A percentile compares a stretch with the other conserved stretches of the same genome.
Conservation (phyloP, 345 rosid species). For the Brassica carinata region DNA sequence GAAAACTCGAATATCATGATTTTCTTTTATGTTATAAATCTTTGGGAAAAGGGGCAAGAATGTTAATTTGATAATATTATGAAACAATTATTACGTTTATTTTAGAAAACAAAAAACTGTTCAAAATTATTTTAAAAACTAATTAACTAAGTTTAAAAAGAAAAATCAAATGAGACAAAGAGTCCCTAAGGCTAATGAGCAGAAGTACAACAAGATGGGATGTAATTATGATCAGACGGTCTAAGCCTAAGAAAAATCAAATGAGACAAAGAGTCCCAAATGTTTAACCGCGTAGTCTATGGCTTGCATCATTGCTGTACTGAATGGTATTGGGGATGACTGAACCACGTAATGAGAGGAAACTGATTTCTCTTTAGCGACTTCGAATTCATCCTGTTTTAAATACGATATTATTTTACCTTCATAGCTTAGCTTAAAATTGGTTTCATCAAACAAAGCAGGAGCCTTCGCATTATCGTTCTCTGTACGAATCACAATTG, state of each 20-base stretch:
- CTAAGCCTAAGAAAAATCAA: slow-evolving; percentile 50
- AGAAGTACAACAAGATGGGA: slow-evolving; percentile 60
- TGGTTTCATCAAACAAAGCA: slow-evolving; percentile 52
- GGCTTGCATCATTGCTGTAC: slow-evolving; percentile 41
- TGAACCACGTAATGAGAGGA: slow-evolving; percentile 51
- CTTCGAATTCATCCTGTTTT: slow-evolving; percentile 58
- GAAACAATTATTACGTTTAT: not conserved
- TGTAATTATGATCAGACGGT: slow-evolving; percentile 45
- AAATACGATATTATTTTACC: slow-evolving; percentile 52
- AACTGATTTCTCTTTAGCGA: slow-evolving; percentile 49
- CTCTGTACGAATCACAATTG: slow-evolving; percentile 52
- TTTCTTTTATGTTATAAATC: not conserved
- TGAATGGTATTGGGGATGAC: slow-evolving; percentile 66
- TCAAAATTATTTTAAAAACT: slow-evolving; percentile 5
- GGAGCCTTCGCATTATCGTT: slow-evolving; percentile 77
- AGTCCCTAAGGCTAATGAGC: slow-evolving; percentile 49
- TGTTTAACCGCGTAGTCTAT: slow-evolving; percentile 48
- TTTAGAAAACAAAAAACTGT: not conserved
- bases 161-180: not conserved
- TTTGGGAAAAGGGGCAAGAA: not conserved
- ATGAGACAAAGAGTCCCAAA: slow-evolving; percentile 32
- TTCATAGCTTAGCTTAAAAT: slow-evolving; percentile 49
- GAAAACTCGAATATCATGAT: not conserved
- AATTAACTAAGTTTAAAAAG: not conserved
- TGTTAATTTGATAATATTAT: not conserved